phyloP scores from a whole-genome alignment of 2,329 filamentous ascomycete genomes.

The Monosporascus sp. region DNA sequence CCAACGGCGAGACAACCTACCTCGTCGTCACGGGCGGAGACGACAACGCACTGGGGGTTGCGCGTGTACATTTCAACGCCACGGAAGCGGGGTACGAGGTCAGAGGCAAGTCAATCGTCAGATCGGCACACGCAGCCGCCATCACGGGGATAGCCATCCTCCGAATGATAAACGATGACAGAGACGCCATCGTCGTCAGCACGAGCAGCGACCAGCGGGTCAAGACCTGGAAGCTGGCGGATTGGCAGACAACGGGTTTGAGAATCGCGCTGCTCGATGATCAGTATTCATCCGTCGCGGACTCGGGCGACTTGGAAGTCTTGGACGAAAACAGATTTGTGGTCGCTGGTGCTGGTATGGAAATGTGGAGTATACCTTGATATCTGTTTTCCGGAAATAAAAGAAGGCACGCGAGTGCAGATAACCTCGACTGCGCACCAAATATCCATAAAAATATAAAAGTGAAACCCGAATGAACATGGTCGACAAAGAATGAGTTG shows the following conservation, averaged over 20 bases:
- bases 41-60: slow-evolving; percentile 68
- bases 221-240: slow-evolving; percentile 45
- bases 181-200: slow-evolving; percentile 32
- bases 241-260: slow-evolving; percentile 10
- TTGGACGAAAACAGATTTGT: slow-evolving; percentile 18
- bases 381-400: neutral
- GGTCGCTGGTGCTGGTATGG: slow-evolving; percentile 5
- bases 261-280: slow-evolving; percentile 41
- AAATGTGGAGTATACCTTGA: slow-evolving; percentile 4
- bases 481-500: too few relatives aligned
- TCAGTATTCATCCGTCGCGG: slow-evolving; percentile 55
- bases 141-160: slow-evolving; percentile 54
- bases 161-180: slow-evolving; percentile 10
- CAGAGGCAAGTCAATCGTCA: slow-evolving; percentile 32
- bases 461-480: too few relatives aligned
- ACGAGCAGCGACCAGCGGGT: slow-evolving; percentile 59
- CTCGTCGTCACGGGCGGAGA: slow-evolving; percentile 77
- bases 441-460: too few relatives aligned
- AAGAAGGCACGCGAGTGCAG: too few relatives aligned
- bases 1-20: slow-evolving; percentile 27
- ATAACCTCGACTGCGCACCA: too few relatives aligned
- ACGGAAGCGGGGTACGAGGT: slow-evolving; percentile 9
- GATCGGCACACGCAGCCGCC: slow-evolving; percentile 65
- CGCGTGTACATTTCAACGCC: slow-evolving; percentile 16
- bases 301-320: slow-evolving; percentile 48